phyloP scores from a whole-genome alignment of 176 grass and related monocot genomes.

The Alloteropsis semialata region DNA sequence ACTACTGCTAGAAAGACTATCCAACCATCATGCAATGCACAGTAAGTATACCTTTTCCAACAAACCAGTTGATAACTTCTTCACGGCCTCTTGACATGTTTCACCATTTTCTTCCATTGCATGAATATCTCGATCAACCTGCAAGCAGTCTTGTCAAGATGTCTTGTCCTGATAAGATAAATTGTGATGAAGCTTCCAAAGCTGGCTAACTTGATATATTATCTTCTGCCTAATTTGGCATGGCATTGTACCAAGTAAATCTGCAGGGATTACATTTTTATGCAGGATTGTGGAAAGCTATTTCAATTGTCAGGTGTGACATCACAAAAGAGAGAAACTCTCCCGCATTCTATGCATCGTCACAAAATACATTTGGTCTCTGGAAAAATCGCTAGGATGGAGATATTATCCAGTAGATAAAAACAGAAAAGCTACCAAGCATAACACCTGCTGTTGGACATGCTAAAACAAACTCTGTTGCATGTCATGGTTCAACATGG shows the following conservation, averaged over 20 bases:
- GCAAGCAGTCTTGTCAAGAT: neutral
- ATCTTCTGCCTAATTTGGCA: neutral
- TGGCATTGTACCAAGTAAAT: neutral
- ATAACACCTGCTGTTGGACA: neutral
- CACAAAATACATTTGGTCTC: neutral
- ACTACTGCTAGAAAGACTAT: slow-evolving; percentile 1
- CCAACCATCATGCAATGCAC: neutral
- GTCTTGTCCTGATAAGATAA: neutral
- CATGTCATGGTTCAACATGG: neutral
- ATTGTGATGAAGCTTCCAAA: neutral
- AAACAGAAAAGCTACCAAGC: neutral
- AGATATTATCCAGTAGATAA: neutral
- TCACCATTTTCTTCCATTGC: slow-evolving; percentile 16
- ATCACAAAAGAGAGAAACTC: neutral
- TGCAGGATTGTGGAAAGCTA: neutral
- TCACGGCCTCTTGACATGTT: slow-evolving; percentile 20
- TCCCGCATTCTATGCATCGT: neutral
- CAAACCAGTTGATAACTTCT: slow-evolving; percentile 25
- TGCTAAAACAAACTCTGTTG: neutral
- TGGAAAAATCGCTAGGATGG: neutral
- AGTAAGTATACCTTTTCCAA: slow-evolving; percentile 19
- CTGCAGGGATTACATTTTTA: neutral
- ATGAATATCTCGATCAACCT: slow-evolving; percentile 30
- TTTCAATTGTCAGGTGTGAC: neutral
- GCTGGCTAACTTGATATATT: neutral